phyloP scores from a whole-genome alignment of 2,329 filamentous ascomycete genomes.

The Cladosporium sp. region DNA sequence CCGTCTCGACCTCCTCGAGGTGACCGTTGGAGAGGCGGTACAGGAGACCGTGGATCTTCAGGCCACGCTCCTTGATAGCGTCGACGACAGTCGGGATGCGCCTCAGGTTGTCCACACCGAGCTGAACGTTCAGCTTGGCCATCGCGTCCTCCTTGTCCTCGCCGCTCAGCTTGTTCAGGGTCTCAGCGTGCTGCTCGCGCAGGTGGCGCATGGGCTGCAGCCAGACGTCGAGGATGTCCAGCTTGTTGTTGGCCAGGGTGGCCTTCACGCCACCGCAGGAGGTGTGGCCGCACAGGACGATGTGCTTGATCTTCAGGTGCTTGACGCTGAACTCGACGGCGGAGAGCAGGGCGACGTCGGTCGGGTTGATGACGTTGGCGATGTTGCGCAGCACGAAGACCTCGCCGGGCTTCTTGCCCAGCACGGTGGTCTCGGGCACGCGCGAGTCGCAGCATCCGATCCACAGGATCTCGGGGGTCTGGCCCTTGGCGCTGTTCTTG shows the following conservation, averaged over 20 bases:
- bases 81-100: constrained; percentile 64
- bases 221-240: constrained; percentile 57
- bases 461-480: constrained; percentile 67
- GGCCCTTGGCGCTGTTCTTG: constrained; percentile 58
- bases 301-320: constrained; percentile 60
- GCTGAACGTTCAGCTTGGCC: constrained; percentile 70
- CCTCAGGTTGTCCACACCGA: constrained; percentile 61
- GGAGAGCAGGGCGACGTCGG: constrained; percentile 67
- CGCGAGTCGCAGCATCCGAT: constrained; percentile 82
- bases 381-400: constrained; percentile 90
- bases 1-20: constrained; percentile 45
- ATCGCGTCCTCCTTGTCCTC: constrained; percentile 54
- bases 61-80: constrained; percentile 61
- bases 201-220: constrained; percentile 51
- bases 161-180: constrained; percentile 41
- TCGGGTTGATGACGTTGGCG: constrained; percentile 70
- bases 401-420: constrained; percentile 72
- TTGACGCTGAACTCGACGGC: constrained; percentile 76
- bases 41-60: constrained; percentile 71
- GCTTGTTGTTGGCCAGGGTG: constrained; percentile 48
- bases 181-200: constrained; percentile 46
- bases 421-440: constrained; percentile 74
- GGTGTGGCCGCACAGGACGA: constrained; percentile 58
- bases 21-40: constrained; percentile 60
- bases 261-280: constrained; percentile 54